Conservation (phyloP, 495 filamentous ascomycete genomes). For the Neurospora sp. region DNA sequence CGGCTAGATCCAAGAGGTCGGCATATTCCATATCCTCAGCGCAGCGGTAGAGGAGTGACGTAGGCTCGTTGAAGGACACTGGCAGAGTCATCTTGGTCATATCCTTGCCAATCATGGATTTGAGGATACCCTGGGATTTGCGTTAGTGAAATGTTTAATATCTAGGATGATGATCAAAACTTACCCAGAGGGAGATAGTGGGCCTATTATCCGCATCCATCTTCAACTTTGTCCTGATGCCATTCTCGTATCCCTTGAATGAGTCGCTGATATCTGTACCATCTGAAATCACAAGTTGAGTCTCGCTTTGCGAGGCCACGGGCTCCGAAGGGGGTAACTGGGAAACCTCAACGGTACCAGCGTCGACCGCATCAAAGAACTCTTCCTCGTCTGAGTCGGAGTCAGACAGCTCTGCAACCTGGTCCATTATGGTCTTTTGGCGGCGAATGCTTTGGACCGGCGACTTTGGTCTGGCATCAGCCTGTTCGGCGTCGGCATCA, state of each 20-base stretch:
- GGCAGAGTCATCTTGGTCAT: constrained; percentile 99
- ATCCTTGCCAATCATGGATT: constrained; percentile 99
- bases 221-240: constrained; percentile 63
- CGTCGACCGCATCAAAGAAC: constrained; percentile 95
- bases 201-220: constrained; percentile 89
- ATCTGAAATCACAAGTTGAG: constrained; percentile 32
- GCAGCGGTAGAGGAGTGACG: constrained; percentile 89
- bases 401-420: constrained; percentile 58
- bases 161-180: constrained; percentile 16
- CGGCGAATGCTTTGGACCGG: constrained; percentile 35
- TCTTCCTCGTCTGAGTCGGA: constrained; percentile 82
- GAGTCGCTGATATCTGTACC: constrained; percentile 59
- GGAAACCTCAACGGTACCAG: constrained; percentile 76
- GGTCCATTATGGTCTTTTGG: constrained; percentile 47
- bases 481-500: constrained; percentile 17
- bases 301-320: constrained; percentile 28
- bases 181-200: constrained; percentile 92
- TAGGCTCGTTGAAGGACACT: constrained; percentile 98
- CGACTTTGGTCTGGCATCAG: constrained; percentile 29
- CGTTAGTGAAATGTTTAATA: constrained; percentile 14
- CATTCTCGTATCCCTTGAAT: constrained; percentile 86
- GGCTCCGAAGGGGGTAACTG: constrained; percentile 39
- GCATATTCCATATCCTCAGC: constrained; percentile 97
- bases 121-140: constrained; percentile 66
- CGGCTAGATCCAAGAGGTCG: constrained; percentile 83